Conservation (phyloP, 805 yeast species). For the Pichia scutulata region DNA sequence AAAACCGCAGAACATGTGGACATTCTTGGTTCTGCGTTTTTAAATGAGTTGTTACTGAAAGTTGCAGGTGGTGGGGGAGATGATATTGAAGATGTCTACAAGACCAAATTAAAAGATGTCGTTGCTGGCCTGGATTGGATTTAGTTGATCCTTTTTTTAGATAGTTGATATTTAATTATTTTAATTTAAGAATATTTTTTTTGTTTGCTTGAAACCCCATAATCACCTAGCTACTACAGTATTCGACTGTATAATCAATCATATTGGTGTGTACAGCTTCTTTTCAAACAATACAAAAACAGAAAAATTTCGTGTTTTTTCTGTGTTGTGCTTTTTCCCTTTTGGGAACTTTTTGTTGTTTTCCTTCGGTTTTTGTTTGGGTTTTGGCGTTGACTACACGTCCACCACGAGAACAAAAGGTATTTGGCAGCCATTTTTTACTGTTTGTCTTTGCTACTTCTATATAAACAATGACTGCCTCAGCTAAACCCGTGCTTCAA, state of each 20-base stretch:
- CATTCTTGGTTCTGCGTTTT: slow-evolving; percentile 84
- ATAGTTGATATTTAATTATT: neutral
- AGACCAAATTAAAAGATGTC: slow-evolving; percentile 43
- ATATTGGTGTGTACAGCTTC: neutral
- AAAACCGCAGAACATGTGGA: slow-evolving; percentile 98
- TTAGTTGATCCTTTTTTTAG: neutral
- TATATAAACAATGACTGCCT: neutral
- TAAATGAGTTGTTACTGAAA: slow-evolving; percentile 75
- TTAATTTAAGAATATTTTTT: neutral
- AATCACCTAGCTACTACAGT: neutral
- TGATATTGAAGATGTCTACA: slow-evolving; percentile 48
- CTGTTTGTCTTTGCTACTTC: neutral
- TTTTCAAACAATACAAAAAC: neutral
- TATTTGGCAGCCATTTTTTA: neutral
- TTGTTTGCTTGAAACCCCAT: neutral
- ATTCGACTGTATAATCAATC: neutral
- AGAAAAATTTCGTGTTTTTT: neutral
- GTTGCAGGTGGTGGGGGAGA: slow-evolving; percentile 81
- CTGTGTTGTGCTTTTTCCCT: neutral
- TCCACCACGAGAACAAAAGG: neutral
- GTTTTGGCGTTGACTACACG: neutral
- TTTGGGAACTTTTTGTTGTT: neutral
- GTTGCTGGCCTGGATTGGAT: slow-evolving; percentile 7
- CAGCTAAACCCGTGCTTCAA: neutral
- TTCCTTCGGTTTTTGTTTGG: neutral